Evolutionary conservation across 257 asterid species (phyloP), one percentile per base, ranked within the genome.

Genomic region (Solanum dulcamara): DNA sequence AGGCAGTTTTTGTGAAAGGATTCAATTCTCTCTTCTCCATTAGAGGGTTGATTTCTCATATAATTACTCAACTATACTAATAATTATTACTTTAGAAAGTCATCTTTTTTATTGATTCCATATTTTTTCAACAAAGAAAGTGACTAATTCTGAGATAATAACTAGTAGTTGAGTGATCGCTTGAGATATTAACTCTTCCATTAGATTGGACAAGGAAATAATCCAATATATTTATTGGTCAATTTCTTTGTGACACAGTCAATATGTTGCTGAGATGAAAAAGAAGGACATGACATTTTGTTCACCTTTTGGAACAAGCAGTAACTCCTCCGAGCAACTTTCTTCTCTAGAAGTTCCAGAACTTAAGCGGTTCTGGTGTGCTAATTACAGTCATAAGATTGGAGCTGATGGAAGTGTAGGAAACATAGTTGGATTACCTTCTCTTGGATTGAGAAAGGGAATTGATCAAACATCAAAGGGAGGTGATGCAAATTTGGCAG

Each of bases 251-350:
- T 89, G 59, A 77, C 88, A 91, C 95, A 94, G 97, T 88, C 97
- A 93, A 46, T 95, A 87, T 81, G 93, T 89, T 17, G 89, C 92
- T 35, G 97, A 85, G 50, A 92, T 89, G 94, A 90, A 97, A 86
- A 88, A 80, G 81, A 92, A 86, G 87, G 90, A 92, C 82, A 50
- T 40, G 80, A 86, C 67, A 85, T 84, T 70, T 4, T 93, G 94
- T 87, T 84, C 74, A 26, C 92, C 91, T 7, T 95, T 95, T 90
- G 85, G 86, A 38, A 72, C 86, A 26, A 80, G 85, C 81, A 90
- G 71, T 48, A 80, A 79, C 81, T 7, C 44, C 20, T 86, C 59
- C 81, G 88, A 81, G 57, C 81, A 86, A 81, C 92, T 95, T 70
- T 93, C 94, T 83, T 91, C 93, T 2, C 33, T 92, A 68, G 48